These are phyloP conservation scores for Candida mesenterica DNA, from an alignment of 1,139 yeast genomes.

Conservation along the genomic window DNA sequence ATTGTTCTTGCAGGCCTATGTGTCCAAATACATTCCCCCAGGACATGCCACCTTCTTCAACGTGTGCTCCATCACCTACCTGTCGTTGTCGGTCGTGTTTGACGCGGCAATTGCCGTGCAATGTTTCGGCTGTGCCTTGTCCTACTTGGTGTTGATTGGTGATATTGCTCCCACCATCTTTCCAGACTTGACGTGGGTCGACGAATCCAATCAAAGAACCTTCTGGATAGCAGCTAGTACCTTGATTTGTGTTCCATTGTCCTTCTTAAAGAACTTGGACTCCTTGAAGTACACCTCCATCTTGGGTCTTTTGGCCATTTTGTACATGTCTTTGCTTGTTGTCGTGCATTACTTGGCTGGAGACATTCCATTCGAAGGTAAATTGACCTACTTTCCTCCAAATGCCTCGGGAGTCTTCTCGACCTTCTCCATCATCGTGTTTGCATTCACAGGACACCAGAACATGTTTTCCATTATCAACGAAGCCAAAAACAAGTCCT, in stretches of 20 bases:
- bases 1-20: constrained; percentile 71
- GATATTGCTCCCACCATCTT: constrained; percentile 45
- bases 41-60: constrained; percentile 87
- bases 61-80: constrained; percentile 80
- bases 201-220: constrained; percentile 19
- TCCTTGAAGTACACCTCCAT: constrained; percentile 45
- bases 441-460: constrained; percentile 52
- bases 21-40: constrained; percentile 63
- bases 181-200: constrained; percentile 20
- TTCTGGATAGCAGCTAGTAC: constrained; percentile 42
- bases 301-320: constrained; percentile 41
- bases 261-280: constrained; percentile 44
- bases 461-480: constrained; percentile 51
- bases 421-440: constrained; percentile 49
- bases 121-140: constrained; percentile 55
- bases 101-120: constrained; percentile 87
- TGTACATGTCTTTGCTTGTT: constrained; percentile 39
- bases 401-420: constrained; percentile 62
- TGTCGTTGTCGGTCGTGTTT: constrained; percentile 75
- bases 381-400: constrained; percentile 56
- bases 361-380: constrained; percentile 54
- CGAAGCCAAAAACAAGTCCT: constrained; percentile 54
- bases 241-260: constrained; percentile 39
- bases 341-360: constrained; percentile 32
- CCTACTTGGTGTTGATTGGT: constrained; percentile 46